Base-by-base conservation (phyloP, 805 yeast species). In the Yamadazyma endophytica region DNA sequence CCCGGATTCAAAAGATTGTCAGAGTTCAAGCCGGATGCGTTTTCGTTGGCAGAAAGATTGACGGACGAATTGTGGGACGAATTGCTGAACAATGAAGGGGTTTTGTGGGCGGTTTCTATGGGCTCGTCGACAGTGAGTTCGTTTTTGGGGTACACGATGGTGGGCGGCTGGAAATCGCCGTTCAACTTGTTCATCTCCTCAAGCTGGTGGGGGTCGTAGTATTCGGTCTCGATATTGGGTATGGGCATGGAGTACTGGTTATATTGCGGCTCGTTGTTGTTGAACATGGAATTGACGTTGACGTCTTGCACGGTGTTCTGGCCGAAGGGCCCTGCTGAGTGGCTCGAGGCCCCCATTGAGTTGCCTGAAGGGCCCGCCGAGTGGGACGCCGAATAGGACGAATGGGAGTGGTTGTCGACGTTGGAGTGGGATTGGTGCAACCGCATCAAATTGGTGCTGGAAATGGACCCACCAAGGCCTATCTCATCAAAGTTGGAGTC, bases 1-100 rank as follows among this genome's bases (percentile, higher is more conserved):
- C 61, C 66, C 12, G 73, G 66, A 20, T 42, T 43, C 13, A 47
- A 33, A 13, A 43, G 22, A 17, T 32, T 35, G 13, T 13, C 30
- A 7, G 24, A 17, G 4, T 24, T 17, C 4, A 24, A 9, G 35
- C 14, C 13, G 14, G 22, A 13, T 25, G 20, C 9, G 14, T 18
- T 9, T 19, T 27, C 11, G 23, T 27, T 5, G 21, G 20, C 9
- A 23, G 24, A 15, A n/a, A 22, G 12, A 8, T 30, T 17, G 24
- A 14, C 21, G 2, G 40, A 39, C 2, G 47, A 42, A 24, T 37
- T 36, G 17, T 39, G 41, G 6, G 64, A 57, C 1, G 81, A 70
- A 36, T 71, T 66, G 29, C 75, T 67, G 49, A 77, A 77, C 11
- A 77, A 51, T 0, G 82, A 75, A 0, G 81, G 81, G 0, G 80